Evolutionary conservation across 768 basidiomycete species (phyloP), one percentile per base, ranked within the genome.

Genomic region (Dioszegia aurantiaca): DNA sequence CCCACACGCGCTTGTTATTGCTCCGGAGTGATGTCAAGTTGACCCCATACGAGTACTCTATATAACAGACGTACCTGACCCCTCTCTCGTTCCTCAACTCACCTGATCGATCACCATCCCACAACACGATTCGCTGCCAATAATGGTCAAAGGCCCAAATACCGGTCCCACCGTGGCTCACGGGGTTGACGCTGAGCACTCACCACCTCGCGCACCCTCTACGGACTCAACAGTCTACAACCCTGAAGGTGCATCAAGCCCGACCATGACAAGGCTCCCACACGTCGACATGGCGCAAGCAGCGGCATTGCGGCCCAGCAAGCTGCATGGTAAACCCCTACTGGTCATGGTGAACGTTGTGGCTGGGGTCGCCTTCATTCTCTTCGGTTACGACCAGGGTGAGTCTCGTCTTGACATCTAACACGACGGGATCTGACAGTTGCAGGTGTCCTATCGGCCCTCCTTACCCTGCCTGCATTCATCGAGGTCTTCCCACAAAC

Each of bases 331-430:
- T 17, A 60, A 56, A 37, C 54, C 59, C 2, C 40, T 64, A 19
- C 27, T 36, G 16, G 36, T 47, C 28, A 64, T 64, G 63, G 59
- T 64, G n/a, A 61, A 56, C 19, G 55, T 33, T 6, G 23, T 53
- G 8, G 37, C 58, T 11, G 59, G 43, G 3, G 21, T 46, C 12
- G 39, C 45, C 19, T 69, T 64, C 46, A 54, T 48, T 17, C 49
- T 83, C n/a, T 85, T 85, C 59, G 85, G 86, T 79, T 86, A 85
- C 74, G 85, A 86, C 65, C 86, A 86, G 68, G 85, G 85, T 41
- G 36, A 31, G 49, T 24, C 21, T n/a, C 55, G 41, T 45, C 14
- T 10, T 33, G 12, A n/a, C 11, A 45, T 9, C 11, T 9, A 21
- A 30, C 23, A n/a, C 16, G 28, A 4, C 3, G 28, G 28, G 30